Conservation (phyloP, 768 basidiomycete genomes). For the Sporobolomyces roseus region DNA sequence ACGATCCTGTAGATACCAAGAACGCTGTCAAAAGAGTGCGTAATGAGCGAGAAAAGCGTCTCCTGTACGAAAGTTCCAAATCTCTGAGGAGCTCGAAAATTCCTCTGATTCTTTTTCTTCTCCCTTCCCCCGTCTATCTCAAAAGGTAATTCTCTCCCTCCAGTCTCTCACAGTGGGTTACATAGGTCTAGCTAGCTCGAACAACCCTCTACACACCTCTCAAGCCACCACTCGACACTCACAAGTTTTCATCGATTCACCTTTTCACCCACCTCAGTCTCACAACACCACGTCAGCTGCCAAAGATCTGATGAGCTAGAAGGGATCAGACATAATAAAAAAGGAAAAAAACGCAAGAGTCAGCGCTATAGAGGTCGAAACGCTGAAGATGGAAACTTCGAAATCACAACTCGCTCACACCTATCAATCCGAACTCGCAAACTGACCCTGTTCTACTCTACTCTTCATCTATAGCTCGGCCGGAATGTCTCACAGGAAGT, state of each 20-base stretch:
- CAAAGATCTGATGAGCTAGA: not conserved
- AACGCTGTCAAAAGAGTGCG: too few relatives aligned
- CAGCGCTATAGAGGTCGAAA: not conserved
- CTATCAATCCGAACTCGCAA: too few relatives aligned
- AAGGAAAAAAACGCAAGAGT: not conserved
- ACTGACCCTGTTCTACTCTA: slow-evolving; percentile 7
- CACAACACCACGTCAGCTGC: not conserved
- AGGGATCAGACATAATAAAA: not conserved
- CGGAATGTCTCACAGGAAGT: slow-evolving; percentile 43
- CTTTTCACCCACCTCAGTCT: slow-evolving; percentile 2
- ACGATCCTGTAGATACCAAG: too few relatives aligned
- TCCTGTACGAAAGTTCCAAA: too few relatives aligned
- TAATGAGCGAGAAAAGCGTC: too few relatives aligned
- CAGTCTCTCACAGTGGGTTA: too few relatives aligned
- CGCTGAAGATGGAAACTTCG: not conserved
- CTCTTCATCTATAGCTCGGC: slow-evolving; percentile 5
- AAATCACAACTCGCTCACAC: not conserved
- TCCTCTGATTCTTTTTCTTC: not conserved
- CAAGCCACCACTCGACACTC: not conserved
- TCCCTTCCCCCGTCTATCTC: slow-evolving; percentile 21
- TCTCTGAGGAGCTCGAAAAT: too few relatives aligned
- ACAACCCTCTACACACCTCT: too few relatives aligned
- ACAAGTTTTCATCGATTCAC: not conserved
- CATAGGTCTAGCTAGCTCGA: not conserved
- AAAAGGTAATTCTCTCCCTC: slow-evolving; percentile 16